Evolutionary conservation across 305 asterid genomes (phyloP).

Genomic region (Fraxinus ornus): DNA sequence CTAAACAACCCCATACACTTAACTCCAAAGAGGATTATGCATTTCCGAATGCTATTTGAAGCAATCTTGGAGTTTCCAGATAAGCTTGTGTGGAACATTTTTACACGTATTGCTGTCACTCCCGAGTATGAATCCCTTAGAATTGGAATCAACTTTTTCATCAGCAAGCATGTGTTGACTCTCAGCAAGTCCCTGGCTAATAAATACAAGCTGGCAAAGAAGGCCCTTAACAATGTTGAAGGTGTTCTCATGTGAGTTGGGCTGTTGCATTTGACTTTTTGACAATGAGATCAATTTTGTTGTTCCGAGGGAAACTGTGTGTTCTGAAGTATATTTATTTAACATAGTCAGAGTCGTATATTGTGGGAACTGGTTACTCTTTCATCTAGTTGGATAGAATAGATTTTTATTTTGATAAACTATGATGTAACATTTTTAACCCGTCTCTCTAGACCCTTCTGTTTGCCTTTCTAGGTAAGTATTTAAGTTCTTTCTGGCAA

Average conservation of each 20-base stretch:
- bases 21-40: conserved; percentile 74
- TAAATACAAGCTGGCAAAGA: conserved; percentile 68
- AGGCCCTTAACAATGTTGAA: conserved; percentile 67
- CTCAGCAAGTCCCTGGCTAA: conserved; percentile 33
- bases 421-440: neutral
- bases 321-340: neutral
- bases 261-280: neutral
- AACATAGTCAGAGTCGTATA: neutral
- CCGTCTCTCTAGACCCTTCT: neutral
- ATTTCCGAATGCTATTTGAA: conserved; percentile 80
- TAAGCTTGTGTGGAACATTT: conserved; percentile 68
- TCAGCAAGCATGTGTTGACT: conserved; percentile 54
- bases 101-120: conserved; percentile 68
- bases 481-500: neutral
- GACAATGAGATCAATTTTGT: neutral
- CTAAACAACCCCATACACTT: conserved; percentile 45
- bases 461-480: neutral
- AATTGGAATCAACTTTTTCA: conserved; percentile 66
- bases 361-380: neutral
- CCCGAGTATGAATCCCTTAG: conserved; percentile 73
- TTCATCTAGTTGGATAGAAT: neutral
- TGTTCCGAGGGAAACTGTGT: neutral
- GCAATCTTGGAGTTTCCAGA: conserved; percentile 66
- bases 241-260: conserved; percentile 51
- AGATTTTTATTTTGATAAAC: neutral